Evolutionary conservation across 2,329 filamentous ascomycete species (phyloP).

Genomic region (Stagonosporopsis chrysanthemi): DNA sequence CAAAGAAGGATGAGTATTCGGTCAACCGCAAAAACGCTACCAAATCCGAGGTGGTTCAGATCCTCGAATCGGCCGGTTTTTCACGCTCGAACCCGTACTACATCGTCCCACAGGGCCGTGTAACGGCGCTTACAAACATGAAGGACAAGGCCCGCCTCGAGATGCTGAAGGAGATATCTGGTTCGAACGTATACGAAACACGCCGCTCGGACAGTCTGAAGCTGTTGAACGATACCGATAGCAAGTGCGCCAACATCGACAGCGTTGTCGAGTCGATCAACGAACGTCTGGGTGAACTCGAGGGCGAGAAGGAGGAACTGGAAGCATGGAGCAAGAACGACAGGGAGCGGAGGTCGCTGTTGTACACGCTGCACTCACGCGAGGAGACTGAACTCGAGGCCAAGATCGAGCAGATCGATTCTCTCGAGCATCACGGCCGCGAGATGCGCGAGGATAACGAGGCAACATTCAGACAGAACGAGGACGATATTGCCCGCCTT

Average conservation of each 20-base stretch:
- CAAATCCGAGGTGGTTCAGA: slow-evolving; percentile 91
- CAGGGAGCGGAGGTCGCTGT: slow-evolving; percentile 85
- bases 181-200: slow-evolving; percentile 95
- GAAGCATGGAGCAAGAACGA: slow-evolving; percentile 95
- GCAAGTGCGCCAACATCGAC: slow-evolving; percentile 93
- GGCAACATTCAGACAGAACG: slow-evolving; percentile 76
- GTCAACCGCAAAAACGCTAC: slow-evolving; percentile 96
- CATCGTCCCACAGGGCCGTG: slow-evolving; percentile 96
- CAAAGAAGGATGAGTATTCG: slow-evolving; percentile 99
- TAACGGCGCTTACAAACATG: slow-evolving; percentile 97
- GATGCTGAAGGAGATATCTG: slow-evolving; percentile 95
- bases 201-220: slow-evolving; percentile 90
- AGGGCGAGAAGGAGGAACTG: slow-evolving; percentile 97
- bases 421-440: slow-evolving; percentile 78
- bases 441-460: slow-evolving; percentile 85
- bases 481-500: slow-evolving; percentile 78
- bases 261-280: slow-evolving; percentile 91
- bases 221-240: slow-evolving; percentile 96
- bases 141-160: slow-evolving; percentile 91
- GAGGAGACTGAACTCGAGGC: slow-evolving; percentile 82
- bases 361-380: slow-evolving; percentile 92
- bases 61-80: slow-evolving; percentile 95
- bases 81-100: slow-evolving; percentile 98
- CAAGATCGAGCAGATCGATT: slow-evolving; percentile 83
- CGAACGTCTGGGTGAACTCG: slow-evolving; percentile 84